Evolutionary conservation across 352 stramenopile genomes (phyloP), one percentile per base, ranked within the genome.

Genomic region (Bremia lactucae): DNA sequence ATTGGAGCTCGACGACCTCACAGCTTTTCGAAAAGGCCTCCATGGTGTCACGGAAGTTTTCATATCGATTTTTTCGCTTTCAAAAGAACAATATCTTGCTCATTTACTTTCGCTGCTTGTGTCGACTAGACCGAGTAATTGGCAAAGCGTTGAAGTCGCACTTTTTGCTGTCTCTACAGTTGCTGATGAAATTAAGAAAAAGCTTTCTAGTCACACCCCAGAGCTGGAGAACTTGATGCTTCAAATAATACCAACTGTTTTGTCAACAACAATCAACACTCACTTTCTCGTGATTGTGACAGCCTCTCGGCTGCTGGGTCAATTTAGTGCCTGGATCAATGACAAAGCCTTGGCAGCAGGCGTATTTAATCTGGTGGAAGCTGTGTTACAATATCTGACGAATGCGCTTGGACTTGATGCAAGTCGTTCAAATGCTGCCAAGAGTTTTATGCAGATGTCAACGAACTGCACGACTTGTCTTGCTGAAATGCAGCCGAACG

Each of bases 401-500:
- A 50, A 42, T 3, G 74, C 74, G 0, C 47, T 87, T 29, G 42
- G 48, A 0, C 33, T 69, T 11, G 36, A 35, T 4, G 22, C 38
- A 21, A 80, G 74, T 44, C 59, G 63, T 20, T 15, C 55, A 2
- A 72, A 69, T 46, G 71, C 74, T 29, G 68, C 71, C 1, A 80
- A 60, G 44, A 87, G 74, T 41, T 83, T 87, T 31, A 83, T 87
- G 71, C 74, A 87, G 55, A 49, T 84, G 31, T 54, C 63, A 13
- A 83, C 67, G 2, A 58, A 39, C 21, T 84, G 74, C 39, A 64
- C 61, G 11, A 23, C 21, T 6, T 75, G 64, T 41, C 59, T 84
- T 15, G 28, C 51, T 23, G 45, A 81, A 20, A 65, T 87, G 58
- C 38, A 59, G 4, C 67, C 74, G 2, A 60, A 36, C 3, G 60